Evolutionary conservation across 2,329 filamentous ascomycete species (phyloP), one percentile per base, ranked within the genome.

Genomic region (Fusarium sp.): DNA sequence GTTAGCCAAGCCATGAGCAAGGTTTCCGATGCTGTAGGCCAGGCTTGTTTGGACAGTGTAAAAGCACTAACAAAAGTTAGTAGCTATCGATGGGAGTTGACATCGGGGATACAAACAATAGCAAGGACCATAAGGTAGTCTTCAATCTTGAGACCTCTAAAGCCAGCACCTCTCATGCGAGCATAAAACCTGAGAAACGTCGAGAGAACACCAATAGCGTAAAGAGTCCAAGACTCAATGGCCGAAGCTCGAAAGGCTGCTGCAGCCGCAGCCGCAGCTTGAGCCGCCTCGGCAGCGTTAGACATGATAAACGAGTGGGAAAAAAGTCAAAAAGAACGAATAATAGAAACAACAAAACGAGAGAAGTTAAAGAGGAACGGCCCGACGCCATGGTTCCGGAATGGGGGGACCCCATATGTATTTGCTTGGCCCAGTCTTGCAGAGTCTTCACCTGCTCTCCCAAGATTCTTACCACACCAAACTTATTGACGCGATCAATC

Each of bases 1-100:
- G 68, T 88, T 87, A 29, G 86, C 84, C 2, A 87, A 77, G 1
- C 85, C 85, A 44, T 78, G 76, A 49, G 79, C 84, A 64, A 77
- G 78, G 10, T 80, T 80, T 7, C 82, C 82, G 3, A 85, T 80
- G 29, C 78, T 79, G 68, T 86, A 85, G 6, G 83, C 84, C 3
- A 85, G 78, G 8, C 77, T 81, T 2, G 84, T 82, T 70, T 87
- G 83, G 1, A 83, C 73, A 0, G 81, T 80, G 60, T 87, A 87
- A 18, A 87, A 80, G 11, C 83, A 73, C 84, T 87, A 6, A 1
- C 9, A n/a, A 9, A 2, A 8, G 36, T 59, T 23, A 65, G 27
- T n/a, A 40, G 7, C 7, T 31, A 1, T 2, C 5, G 8, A 4
- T 11, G 18, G 6, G 29, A 34, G 14, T 33, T 51, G 11, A 33